These are phyloP conservation scores for Magnusiomyces fungicola DNA, from an alignment of 1,139 yeast species.

Conservation along the genomic window DNA sequence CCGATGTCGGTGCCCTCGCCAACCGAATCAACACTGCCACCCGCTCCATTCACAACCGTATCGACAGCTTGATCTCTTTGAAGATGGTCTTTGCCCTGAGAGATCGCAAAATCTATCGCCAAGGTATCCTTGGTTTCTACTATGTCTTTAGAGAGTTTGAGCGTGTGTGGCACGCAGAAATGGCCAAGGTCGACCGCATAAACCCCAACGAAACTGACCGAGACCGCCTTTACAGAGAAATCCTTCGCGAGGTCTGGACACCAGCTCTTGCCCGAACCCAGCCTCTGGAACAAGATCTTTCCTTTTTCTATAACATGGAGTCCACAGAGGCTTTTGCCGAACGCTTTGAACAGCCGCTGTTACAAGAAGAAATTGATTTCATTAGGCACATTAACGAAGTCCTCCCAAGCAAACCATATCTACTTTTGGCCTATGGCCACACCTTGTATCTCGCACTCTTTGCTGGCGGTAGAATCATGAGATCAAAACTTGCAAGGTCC, in stretches of 20 bases:
- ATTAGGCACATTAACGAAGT: slow-evolving; percentile 50
- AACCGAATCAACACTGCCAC: slow-evolving; percentile 72
- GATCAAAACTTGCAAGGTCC: slow-evolving; percentile 58
- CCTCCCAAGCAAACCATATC: slow-evolving; percentile 56
- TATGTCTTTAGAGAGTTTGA: slow-evolving; percentile 70
- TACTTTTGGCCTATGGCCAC: slow-evolving; percentile 76
- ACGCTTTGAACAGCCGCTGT: slow-evolving; percentile 50
- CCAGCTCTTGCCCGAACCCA: slow-evolving; percentile 62
- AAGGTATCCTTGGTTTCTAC: slow-evolving; percentile 71
- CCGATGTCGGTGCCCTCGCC: slow-evolving; percentile 73
- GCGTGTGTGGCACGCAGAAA: slow-evolving; percentile 29
- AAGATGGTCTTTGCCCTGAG: slow-evolving; percentile 69
- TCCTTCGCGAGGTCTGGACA: slow-evolving; percentile 51
- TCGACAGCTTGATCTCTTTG: slow-evolving; percentile 61
- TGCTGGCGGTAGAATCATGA: slow-evolving; percentile 77
- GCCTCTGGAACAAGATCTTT: slow-evolving; percentile 52
- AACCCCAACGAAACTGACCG: slow-evolving; percentile 27
- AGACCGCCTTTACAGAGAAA: slow-evolving; percentile 33
- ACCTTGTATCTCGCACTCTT: slow-evolving; percentile 79
- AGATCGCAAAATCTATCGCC: slow-evolving; percentile 70
- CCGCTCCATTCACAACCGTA: slow-evolving; percentile 55
- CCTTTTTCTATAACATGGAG: slow-evolving; percentile 55
- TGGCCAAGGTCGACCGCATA: slow-evolving; percentile 39
- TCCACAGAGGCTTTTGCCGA: slow-evolving; percentile 26
- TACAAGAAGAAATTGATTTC: slow-evolving; percentile 56